Evolutionary conservation across 2,329 filamentous ascomycete species (phyloP).

Genomic region (Penicillium occitanis): DNA sequence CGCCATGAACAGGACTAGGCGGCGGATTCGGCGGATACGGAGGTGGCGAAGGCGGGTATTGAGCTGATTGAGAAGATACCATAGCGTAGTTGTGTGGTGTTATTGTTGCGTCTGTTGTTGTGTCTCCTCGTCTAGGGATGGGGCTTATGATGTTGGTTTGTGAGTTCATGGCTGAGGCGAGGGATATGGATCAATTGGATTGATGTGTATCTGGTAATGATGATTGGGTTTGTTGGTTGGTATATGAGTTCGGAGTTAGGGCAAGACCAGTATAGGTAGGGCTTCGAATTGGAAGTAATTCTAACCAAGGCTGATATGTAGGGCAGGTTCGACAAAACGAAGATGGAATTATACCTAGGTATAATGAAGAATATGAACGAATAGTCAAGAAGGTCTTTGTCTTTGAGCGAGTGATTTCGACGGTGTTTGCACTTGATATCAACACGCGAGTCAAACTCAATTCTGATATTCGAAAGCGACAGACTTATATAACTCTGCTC

Average conservation of each 20-base stretch:
- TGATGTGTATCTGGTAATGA: no score
- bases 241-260: not conserved
- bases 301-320: not conserved
- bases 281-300: not conserved
- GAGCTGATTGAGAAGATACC: conserved; percentile 17
- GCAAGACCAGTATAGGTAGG: not conserved
- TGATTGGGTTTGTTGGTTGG: not conserved
- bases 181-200: not conserved
- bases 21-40: conserved; percentile 43
- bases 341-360: not conserved
- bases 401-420: not conserved
- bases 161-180: not conserved
- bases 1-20: conserved; percentile 35
- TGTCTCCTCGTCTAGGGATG: not conserved
- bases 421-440: not conserved
- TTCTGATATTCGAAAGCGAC: not conserved
- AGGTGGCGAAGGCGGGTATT: conserved; percentile 31
- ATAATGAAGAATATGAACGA: not conserved
- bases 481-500: not conserved
- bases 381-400: not conserved
- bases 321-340: not conserved
- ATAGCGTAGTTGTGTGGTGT: not conserved
- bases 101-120: not conserved
- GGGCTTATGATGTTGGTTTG: not conserved
- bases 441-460: not conserved